Base-by-base conservation (phyloP, 371 early-diverging fungal species). In the Saksenaea oblongispora region DNA sequence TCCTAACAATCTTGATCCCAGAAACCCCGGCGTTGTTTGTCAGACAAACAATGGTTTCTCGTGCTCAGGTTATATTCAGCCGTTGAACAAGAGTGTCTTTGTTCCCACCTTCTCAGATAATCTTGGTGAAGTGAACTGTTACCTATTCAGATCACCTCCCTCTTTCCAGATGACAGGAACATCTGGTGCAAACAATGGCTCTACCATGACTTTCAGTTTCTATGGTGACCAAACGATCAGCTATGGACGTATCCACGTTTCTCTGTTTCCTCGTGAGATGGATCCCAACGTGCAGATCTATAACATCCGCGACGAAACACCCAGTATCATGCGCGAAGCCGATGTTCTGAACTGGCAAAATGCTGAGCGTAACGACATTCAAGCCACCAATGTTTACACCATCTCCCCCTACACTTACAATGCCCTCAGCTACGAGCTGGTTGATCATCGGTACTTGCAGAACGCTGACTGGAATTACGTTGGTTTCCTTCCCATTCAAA, bases 381-480 rank as follows among this genome's bases (percentile, higher is more conserved):
- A 76, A 56, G 72, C 70, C 13, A 63, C 56, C 28, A 81, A 81
- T 24, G 67, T 81, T 5, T 81, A 70, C 28, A 62, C 62, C 1
- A 63, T 81, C 34, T 34, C 60, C 7, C 82, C 82, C 5, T 73
- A 65, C 42, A 72, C 82, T 9, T 81, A 78, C 65, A 76, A 66
- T 36, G 69, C 74, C 31, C 62, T 81, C 24, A 63, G 66, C 34
- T 81, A 81, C 39, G 68, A 74, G 5, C 60, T 81, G 9, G 61
- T 78, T n/a, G 73, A 81, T 35, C 82, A 76, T 57, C 70, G 64
- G 1, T 81, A 81, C 27, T 63, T 81, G 41, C 79, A 81, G 54
- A 27, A 63, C 24, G 68, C 62, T 17, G 79, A 75, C 15, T 81
- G 82, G 82, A 81, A 81, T 54, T 81, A 76, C 68, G 76, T 81